Conservation (phyloP, 202 grass and related monocot genomes). For the Saccharum hybrid region DNA sequence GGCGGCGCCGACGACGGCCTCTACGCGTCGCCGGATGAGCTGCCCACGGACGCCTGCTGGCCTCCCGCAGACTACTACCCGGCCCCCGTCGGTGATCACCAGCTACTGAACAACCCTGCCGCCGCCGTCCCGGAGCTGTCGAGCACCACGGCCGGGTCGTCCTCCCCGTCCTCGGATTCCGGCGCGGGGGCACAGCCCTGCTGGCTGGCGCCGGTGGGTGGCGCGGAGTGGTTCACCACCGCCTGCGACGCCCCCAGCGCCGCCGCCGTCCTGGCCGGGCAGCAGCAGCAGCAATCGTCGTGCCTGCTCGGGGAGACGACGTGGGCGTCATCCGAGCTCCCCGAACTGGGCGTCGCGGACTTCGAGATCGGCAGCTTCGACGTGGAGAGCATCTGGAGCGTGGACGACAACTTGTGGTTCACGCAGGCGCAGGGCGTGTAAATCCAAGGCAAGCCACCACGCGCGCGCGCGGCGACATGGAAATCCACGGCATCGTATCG, state of each 20-base stretch:
- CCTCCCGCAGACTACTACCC: constrained; percentile 3
- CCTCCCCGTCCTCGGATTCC: constrained; percentile 61
- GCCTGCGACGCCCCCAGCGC: constrained; percentile 57
- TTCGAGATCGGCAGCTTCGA: constrained; percentile 72
- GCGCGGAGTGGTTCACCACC: constrained; percentile 52
- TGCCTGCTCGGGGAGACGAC: constrained; percentile 41
- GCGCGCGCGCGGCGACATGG: constrained; percentile 31
- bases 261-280: not conserved
- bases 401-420: constrained; percentile 82
- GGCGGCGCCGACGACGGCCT: constrained; percentile 15
- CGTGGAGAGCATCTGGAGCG: constrained; percentile 75
- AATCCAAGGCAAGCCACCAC: constrained; percentile 42
- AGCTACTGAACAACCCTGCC: not conserved
- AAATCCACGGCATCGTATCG: constrained; percentile 30
- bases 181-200: constrained; percentile 55
- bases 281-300: constrained; percentile 35
- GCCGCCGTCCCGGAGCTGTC: constrained; percentile 58
- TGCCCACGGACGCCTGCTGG: constrained; percentile 45
- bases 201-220: constrained; percentile 42
- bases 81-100: not conserved
- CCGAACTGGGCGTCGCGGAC: constrained; percentile 60
- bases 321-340: constrained; percentile 60
- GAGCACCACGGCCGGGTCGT: constrained; percentile 58
- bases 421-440: constrained; percentile 52
- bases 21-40: constrained; percentile 40